phyloP scores from a whole-genome alignment of 2,329 filamentous ascomycete genomes.

The Rhexocercosporidium sp. region DNA sequence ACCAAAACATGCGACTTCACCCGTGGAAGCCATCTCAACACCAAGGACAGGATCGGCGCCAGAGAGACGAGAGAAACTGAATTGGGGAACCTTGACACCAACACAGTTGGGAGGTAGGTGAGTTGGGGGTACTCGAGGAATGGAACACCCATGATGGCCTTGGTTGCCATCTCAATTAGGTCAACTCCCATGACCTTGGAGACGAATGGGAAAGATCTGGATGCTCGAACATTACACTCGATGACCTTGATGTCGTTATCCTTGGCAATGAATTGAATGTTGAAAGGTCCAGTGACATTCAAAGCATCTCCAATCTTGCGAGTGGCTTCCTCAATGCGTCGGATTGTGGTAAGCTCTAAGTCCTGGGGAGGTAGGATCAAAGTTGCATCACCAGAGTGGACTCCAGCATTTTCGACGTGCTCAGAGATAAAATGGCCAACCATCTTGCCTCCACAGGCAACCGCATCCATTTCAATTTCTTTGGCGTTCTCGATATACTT shows the following conservation, averaged over 20 bases:
- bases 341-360: conserved; percentile 84
- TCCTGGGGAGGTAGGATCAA: conserved; percentile 95
- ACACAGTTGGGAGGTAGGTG: conserved; percentile 82
- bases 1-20: conserved; percentile 96
- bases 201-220: conserved; percentile 95
- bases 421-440: conserved; percentile 97
- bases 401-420: conserved; percentile 97
- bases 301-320: conserved; percentile 92
- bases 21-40: conserved; percentile 99
- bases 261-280: conserved; percentile 99
- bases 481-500: conserved; percentile 99
- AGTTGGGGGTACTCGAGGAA: conserved; percentile 82
- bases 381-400: conserved; percentile 97
- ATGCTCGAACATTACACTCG: conserved; percentile 97
- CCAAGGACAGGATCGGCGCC: conserved; percentile 95
- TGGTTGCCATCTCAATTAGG: conserved; percentile 97
- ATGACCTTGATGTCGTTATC: conserved; percentile 99
- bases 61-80: conserved; percentile 96
- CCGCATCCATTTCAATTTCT: conserved; percentile 99
- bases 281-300: conserved; percentile 96
- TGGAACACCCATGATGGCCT: conserved; percentile 88
- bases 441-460: conserved; percentile 86
- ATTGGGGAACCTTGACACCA: conserved; percentile 97
- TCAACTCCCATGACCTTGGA: conserved; percentile 99
- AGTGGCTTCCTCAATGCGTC: conserved; percentile 91